These are phyloP conservation scores for Cenchrus americanus DNA, from an alignment of 176 grass and related monocot genomes.

Conservation along the genomic window DNA sequence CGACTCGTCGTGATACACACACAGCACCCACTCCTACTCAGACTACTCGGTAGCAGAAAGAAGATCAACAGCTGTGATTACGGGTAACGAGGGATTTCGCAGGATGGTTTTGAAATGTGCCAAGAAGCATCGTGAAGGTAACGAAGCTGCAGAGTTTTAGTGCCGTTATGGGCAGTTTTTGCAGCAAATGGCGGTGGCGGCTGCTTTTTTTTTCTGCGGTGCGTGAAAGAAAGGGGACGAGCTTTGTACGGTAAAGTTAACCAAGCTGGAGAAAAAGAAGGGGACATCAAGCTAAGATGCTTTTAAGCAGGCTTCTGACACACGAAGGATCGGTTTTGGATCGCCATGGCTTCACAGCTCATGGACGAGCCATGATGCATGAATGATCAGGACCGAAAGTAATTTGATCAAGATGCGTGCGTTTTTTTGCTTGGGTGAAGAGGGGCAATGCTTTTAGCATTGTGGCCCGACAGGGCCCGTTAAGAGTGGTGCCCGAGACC, in stretches of 20 bases:
- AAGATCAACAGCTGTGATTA: too few species aligned
- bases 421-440: neutral
- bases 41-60: too few species aligned
- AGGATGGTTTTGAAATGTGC: neutral
- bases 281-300: conserved; percentile 33
- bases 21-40: conserved; percentile 16
- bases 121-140: neutral
- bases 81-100: too few species aligned
- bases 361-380: neutral
- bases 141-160: neutral
- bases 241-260: conserved; percentile 55
- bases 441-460: neutral
- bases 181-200: neutral
- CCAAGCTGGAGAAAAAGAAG: conserved; percentile 30
- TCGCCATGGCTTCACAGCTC: neutral
- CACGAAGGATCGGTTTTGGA: conserved; percentile 47
- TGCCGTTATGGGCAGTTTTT: conserved; percentile 8
- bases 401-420: neutral
- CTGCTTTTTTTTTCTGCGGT: conserved; percentile 15
- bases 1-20: conserved; percentile 40
- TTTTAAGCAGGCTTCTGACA: conserved; percentile 48
- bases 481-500: too few species aligned
- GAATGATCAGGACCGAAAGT: neutral
- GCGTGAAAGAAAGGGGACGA: conserved; percentile 39
- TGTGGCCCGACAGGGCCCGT: neutral